phyloP scores from a whole-genome alignment of 495 filamentous ascomycete genomes.

The Entonaema liquescens region DNA sequence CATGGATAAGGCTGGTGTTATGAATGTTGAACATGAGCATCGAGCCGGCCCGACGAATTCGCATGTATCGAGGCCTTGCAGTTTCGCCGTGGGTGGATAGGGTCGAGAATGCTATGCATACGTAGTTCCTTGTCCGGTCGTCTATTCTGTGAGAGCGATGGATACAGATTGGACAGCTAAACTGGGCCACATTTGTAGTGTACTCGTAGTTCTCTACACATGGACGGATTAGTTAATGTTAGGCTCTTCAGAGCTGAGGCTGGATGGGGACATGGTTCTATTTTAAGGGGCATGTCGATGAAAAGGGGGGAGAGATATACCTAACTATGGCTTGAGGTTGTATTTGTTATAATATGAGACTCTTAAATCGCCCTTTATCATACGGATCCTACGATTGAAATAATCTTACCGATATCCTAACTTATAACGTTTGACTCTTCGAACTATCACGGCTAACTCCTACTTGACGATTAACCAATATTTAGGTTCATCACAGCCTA shows the following conservation, averaged over 20 bases:
- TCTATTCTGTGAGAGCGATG: neutral
- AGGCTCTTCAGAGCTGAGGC: neutral
- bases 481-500: neutral
- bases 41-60: neutral
- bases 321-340: neutral
- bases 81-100: neutral
- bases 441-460: neutral
- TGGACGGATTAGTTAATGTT: neutral
- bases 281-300: neutral
- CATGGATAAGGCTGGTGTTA: neutral
- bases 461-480: neutral
- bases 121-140: neutral
- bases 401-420: neutral
- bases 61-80: neutral
- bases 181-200: neutral
- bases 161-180: neutral
- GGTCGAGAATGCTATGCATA: neutral
- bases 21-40: neutral
- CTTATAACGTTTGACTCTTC: neutral
- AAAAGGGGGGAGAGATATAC: neutral
- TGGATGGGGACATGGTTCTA: neutral
- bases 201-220: conserved; percentile 2
- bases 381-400: neutral
- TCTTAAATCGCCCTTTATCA: neutral
- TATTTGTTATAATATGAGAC: neutral